Percentiles rank a stretch among this genome's conserved stretches.
phyloP scores from a whole-genome alignment of 2,329 filamentous ascomycete species.

The Neoascochyta sp. region DNA sequence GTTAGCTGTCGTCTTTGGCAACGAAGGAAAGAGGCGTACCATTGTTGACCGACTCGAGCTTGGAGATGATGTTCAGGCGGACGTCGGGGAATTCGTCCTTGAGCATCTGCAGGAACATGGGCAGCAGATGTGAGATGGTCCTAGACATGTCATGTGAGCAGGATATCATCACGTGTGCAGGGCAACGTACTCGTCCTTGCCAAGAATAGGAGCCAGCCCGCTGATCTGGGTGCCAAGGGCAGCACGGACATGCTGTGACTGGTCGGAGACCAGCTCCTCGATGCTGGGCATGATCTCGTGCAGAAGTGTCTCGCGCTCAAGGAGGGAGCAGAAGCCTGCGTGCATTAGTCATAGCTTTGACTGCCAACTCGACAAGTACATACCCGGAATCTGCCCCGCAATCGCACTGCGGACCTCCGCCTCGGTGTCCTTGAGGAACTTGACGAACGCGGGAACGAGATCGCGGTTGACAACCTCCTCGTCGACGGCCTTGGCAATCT shows the following conservation, averaged over 20 bases:
- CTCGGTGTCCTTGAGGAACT: slow-evolving; percentile 95
- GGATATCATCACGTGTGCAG: slow-evolving; percentile 20
- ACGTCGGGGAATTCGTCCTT: slow-evolving; percentile 99
- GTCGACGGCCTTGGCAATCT: slow-evolving; percentile 98
- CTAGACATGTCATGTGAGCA: slow-evolving; percentile 45
- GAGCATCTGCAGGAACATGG: slow-evolving; percentile 99
- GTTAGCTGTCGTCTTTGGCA: slow-evolving; percentile 9
- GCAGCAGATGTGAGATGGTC: slow-evolving; percentile 92
- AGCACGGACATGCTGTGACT: slow-evolving; percentile 93
- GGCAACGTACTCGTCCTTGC: slow-evolving; percentile 85
- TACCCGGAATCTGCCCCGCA: slow-evolving; percentile 89
- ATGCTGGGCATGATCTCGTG: slow-evolving; percentile 96
- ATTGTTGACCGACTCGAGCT: slow-evolving; percentile 96
- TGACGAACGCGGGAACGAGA: slow-evolving; percentile 93
- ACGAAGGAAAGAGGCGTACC: slow-evolving; percentile 51
- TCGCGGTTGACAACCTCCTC: slow-evolving; percentile 94
- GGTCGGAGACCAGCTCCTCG: slow-evolving; percentile 93
- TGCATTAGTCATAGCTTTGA: background rate
- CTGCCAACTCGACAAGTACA: slow-evolving; percentile 4
- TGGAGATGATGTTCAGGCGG: slow-evolving; percentile 98
- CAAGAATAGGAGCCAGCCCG: slow-evolving; percentile 90
- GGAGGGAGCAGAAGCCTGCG: slow-evolving; percentile 83
- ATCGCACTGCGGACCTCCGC: slow-evolving; percentile 96
- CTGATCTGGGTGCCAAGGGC: slow-evolving; percentile 96
- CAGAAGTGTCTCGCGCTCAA: slow-evolving; percentile 82